These are phyloP conservation scores for Arthrobotrys pseudoclavata DNA, from an alignment of 2,329 filamentous ascomycete species.

Conservation along the genomic window DNA sequence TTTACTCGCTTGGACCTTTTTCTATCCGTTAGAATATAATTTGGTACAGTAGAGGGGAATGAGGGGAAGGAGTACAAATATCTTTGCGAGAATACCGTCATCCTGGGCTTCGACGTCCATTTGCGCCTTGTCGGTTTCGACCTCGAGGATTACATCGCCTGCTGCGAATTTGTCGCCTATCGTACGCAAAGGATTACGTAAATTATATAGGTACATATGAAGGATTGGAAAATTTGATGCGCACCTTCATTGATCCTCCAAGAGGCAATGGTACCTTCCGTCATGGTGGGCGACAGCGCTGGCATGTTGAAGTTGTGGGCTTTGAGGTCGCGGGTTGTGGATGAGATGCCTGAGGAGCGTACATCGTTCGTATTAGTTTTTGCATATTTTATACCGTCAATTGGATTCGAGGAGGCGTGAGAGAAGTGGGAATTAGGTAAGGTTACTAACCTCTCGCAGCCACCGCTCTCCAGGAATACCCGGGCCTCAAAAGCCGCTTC, in stretches of 20 bases:
- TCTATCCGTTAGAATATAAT: background rate
- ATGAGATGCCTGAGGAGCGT: constrained; percentile 31
- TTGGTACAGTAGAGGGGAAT: background rate
- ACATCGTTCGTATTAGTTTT: background rate
- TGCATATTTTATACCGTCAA: background rate
- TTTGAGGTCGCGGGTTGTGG: constrained; percentile 66
- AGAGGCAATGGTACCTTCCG: constrained; percentile 85
- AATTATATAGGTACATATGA: constrained; percentile 3
- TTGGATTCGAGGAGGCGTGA: background rate
- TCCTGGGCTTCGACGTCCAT: constrained; percentile 97
- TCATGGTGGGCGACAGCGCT: constrained; percentile 92
- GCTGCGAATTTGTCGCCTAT: constrained; percentile 81
- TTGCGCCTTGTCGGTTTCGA: constrained; percentile 93
- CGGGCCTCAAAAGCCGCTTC: constrained; percentile 40
- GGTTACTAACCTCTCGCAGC: constrained; percentile 32
- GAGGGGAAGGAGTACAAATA: constrained; percentile 70
- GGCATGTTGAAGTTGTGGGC: constrained; percentile 93
- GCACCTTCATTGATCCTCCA: constrained; percentile 87
- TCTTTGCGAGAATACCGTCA: constrained; percentile 87
- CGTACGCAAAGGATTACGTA: background rate
- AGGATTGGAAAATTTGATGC: constrained; percentile 3
- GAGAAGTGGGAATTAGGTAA: background rate
- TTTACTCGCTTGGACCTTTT: constrained; percentile 70
- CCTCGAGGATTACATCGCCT: constrained; percentile 89
- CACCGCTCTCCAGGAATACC: constrained; percentile 38